Base-by-base conservation (phyloP, 2,329 filamentous ascomycete genomes). In the Phyllosticta citriasiana region DNA sequence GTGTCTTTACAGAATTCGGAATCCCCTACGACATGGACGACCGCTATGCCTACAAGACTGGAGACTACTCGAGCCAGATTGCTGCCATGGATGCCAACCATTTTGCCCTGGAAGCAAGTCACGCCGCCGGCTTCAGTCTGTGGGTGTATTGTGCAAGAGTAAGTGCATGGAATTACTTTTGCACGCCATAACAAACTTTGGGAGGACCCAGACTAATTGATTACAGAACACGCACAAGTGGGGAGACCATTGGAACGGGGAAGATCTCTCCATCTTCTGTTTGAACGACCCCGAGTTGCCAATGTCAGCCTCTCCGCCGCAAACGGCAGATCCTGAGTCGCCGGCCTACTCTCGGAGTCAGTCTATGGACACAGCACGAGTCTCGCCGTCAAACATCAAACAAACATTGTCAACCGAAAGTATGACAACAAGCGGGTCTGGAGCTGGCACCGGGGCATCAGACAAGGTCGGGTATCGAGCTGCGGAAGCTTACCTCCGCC, bases 11-110 rank as follows among this genome's bases (percentile, higher is more conserved):
- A 0, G 94, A 99, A 71, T 97, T 97, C 69, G 94, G 94, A 7
- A 97, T 99, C 62, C 94, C 94, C 0, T 99, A 96, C 71, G 94
- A 99, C 71, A 97, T 99, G 95, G 93, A 99, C 70, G 87, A 96
- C 66, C 92, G 96, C 74, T 82, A 94, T 69, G 94, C 94, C 0
- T 99, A 99, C 76, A 89, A 91, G 75, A 96, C 91, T 5, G 94
- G 95, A 7, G 89, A 99, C 73, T 99, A 96, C 74, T 88, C 88
- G 53, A 96, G 90, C 68, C 94, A 99, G 72, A 89, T 88, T 35
- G 85, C 89, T 1, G 94, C 94, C 6, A 87, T 99, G 79, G 94
- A 99, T 74, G 94, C 95, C 59, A 99, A 97, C 71, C 91, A 96
- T 71, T 99, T 87, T 76, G 94, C 88, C 0, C 80, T 96, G 0